These are phyloP conservation scores for Aspergillus caelatus DNA, from an alignment of 2,329 filamentous ascomycete species.

Conservation along the genomic window DNA sequence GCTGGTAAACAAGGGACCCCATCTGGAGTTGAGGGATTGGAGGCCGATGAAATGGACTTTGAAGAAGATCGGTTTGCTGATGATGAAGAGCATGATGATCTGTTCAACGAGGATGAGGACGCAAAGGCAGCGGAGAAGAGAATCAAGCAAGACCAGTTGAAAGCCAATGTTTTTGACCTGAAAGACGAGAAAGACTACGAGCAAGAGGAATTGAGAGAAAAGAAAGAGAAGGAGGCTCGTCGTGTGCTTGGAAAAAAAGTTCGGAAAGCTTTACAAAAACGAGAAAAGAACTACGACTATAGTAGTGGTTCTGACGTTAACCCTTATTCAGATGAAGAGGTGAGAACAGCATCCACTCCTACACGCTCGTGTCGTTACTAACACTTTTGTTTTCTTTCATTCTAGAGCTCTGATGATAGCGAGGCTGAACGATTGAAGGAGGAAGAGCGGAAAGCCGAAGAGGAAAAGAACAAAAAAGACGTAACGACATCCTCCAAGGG, in stretches of 20 bases:
- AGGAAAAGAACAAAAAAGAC: slow-evolving; percentile 56
- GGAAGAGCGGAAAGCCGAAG: slow-evolving; percentile 61
- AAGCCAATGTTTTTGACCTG: slow-evolving; percentile 81
- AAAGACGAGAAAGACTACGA: slow-evolving; percentile 72
- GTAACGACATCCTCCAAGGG: slow-evolving; percentile 69
- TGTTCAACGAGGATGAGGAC: slow-evolving; percentile 85
- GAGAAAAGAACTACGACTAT: slow-evolving; percentile 86
- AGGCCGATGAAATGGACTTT: slow-evolving; percentile 68
- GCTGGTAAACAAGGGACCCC: slow-evolving; percentile 49
- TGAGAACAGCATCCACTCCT: slow-evolving; percentile 28
- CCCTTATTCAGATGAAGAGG: slow-evolving; percentile 58
- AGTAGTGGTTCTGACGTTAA: slow-evolving; percentile 68
- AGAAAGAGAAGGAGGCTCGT: slow-evolving; percentile 65
- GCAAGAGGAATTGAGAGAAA: slow-evolving; percentile 67
- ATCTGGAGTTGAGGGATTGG: slow-evolving; percentile 53
- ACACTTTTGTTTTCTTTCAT: slow-evolving; percentile 26
- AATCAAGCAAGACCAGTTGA: slow-evolving; percentile 79
- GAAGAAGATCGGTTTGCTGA: slow-evolving; percentile 79
- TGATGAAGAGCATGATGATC: slow-evolving; percentile 76
- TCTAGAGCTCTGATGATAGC: slow-evolving; percentile 63
- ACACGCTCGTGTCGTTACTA: slow-evolving; percentile 8
- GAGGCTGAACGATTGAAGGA: slow-evolving; percentile 66
- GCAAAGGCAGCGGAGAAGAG: slow-evolving; percentile 70
- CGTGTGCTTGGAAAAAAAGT: slow-evolving; percentile 75
- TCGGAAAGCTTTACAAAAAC: slow-evolving; percentile 78